Evolutionary conservation across 441 rosid species (phyloP), one percentile per base, ranked within the genome.

Genomic region (Raphanus hybrid): DNA sequence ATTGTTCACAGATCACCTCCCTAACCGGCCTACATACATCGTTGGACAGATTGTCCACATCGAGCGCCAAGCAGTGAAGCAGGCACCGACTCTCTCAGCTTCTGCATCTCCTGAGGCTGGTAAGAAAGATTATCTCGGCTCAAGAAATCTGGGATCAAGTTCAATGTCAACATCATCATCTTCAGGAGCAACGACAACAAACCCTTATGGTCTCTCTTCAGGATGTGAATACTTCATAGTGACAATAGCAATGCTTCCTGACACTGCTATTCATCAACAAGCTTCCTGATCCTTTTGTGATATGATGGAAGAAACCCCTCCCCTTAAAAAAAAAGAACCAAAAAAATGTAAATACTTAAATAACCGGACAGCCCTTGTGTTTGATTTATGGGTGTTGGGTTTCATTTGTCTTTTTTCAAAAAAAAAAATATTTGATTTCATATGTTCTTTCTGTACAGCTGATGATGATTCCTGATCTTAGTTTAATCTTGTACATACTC

Each of bases 241-340:
- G 84, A 94, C 98, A 60, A 86, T 96, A 82, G 99, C 99, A 15
- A 96, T 96, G 98, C 83, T 96, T 84, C 99, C 99, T 59, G 97
- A 87, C 77, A 84, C 93, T 62, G 70, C 88, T 83, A 88, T 92
- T 86, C 93, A 83, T 84, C 80, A 60, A 80, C 77, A 67, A 74
- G 75, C 98, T 92, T 89, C 97, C 96, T 95, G 99, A 95, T 88
- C 92, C 84, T 82, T 79, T 71, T 80, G 80, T 74, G 93, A 89
- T 73, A 75, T 89, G 94, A 87, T 83, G 96, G 99, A 87, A 91
- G 90, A 86, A 86, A 83, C 73, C 41, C 11, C 45, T 6, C 23
- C 59, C 68, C 63, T 23, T 23, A 14, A 75, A 55, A 54, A 12
- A 75, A 64, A 55, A 7, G 26, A 54, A 54, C 60, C 6, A 34